Conservation (phyloP, 163 green algal species). For the Trebouxia gelatinosa region DNA sequence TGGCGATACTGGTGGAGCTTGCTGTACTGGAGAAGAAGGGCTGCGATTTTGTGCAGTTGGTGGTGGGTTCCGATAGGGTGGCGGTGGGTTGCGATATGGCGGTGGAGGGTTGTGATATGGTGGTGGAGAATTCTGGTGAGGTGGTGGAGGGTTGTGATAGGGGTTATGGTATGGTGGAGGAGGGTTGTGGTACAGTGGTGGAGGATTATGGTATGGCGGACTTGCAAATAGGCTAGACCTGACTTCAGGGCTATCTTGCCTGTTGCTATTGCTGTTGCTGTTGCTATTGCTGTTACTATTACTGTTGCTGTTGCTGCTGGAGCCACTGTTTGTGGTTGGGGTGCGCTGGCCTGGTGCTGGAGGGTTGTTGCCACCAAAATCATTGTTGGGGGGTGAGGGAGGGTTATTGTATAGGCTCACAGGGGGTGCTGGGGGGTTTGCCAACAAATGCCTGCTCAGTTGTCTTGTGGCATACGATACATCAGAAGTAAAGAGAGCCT, state of each 20-base stretch:
- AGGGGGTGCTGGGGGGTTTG: neutral
- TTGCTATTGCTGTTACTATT: too few species aligned
- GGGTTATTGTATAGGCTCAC: constrained; percentile 18
- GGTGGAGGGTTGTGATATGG: neutral
- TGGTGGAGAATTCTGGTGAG: too few species aligned
- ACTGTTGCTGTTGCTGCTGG: neutral
- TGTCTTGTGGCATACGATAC: too few species aligned
- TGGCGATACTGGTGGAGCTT: neutral
- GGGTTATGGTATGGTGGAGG: neutral
- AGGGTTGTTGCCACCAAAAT: neutral
- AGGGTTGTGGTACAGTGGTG: neutral
- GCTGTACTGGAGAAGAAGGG: too few species aligned
- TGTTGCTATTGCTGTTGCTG: neutral
- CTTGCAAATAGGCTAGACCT: neutral
- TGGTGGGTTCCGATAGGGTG: too few species aligned
- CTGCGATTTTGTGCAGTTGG: neutral
- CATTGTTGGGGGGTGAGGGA: neutral
- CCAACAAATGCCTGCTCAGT: constrained; percentile 1
- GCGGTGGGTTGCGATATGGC: neutral
- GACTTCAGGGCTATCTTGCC: neutral
- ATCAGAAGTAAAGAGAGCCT: too few species aligned
- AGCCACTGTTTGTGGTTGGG: neutral
- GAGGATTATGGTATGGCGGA: neutral
- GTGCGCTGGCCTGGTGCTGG: neutral
- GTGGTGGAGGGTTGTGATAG: neutral